A percentile compares a stretch with the other conserved stretches of the same genome.
Conservation (phyloP, 2,329 filamentous ascomycete genomes). For the Phyllachora maydis region DNA sequence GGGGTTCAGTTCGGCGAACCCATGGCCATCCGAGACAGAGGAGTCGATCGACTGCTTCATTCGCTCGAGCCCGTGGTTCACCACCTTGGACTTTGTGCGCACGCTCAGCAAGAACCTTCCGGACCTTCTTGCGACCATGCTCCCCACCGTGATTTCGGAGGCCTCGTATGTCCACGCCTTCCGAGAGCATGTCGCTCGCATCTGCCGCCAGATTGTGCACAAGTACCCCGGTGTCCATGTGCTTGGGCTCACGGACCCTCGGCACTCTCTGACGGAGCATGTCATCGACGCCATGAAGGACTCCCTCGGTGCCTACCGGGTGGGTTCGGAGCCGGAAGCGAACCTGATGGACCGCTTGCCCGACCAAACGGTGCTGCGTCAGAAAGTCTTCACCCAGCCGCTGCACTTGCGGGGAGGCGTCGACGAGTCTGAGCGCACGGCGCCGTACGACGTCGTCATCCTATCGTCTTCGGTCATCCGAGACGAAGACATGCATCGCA, state of each 20-base stretch:
- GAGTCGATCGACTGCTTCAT: slow-evolving; percentile 12
- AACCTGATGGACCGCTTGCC: slow-evolving; percentile 5
- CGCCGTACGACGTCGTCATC: slow-evolving; percentile 9
- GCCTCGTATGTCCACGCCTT: slow-evolving; percentile 11
- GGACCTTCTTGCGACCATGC: slow-evolving; percentile 7
- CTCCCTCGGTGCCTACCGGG: slow-evolving; percentile 11
- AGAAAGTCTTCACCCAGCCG: not conserved
- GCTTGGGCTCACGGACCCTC: slow-evolving; percentile 13
- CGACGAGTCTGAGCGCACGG: slow-evolving; percentile 2
- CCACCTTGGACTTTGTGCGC: slow-evolving; percentile 10
- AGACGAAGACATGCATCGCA: slow-evolving; percentile 1
- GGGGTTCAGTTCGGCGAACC: no score
- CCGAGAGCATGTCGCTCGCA: slow-evolving; percentile 12
- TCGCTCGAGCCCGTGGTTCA: slow-evolving; percentile 10
- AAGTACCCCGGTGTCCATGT: slow-evolving; percentile 17
- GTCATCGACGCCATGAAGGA: slow-evolving; percentile 11
- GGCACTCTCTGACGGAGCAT: slow-evolving; percentile 10
- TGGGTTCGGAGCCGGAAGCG: slow-evolving; percentile 6
- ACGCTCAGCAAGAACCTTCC: slow-evolving; percentile 8
- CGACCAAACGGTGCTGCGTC: not conserved
- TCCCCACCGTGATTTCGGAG: slow-evolving; percentile 9
- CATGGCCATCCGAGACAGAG: slow-evolving; percentile 9
- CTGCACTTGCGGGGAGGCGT: slow-evolving; percentile 5
- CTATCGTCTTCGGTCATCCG: slow-evolving; percentile 8
- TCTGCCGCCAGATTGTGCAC: slow-evolving; percentile 16